phyloP scores from a whole-genome alignment of 2,329 filamentous ascomycete species.

The Pseudopyricularia cyperi region DNA sequence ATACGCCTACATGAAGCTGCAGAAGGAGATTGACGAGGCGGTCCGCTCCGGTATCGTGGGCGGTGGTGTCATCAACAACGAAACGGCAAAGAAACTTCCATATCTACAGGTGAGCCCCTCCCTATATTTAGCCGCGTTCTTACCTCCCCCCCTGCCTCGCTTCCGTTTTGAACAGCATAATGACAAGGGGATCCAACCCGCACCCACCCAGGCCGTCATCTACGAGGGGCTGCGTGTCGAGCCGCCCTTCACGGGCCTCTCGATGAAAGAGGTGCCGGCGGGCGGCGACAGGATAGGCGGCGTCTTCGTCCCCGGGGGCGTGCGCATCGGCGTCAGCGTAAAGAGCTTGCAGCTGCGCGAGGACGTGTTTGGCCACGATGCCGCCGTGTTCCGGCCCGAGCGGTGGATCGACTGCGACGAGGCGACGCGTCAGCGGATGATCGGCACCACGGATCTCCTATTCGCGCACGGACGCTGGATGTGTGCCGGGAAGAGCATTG shows the following conservation, averaged over 20 bases:
- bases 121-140: background rate
- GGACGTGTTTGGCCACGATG: slow-evolving; percentile 5
- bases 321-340: slow-evolving; percentile 9
- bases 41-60: slow-evolving; percentile 12
- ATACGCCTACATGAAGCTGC: slow-evolving; percentile 26
- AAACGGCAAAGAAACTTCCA: slow-evolving; percentile 15
- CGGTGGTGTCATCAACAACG: slow-evolving; percentile 15
- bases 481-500: slow-evolving; percentile 28
- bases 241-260: slow-evolving; percentile 8
- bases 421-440: slow-evolving; percentile 1
- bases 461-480: slow-evolving; percentile 25
- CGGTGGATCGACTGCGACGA: slow-evolving; percentile 1
- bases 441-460: slow-evolving; percentile 14
- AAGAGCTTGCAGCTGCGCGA: slow-evolving; percentile 4
- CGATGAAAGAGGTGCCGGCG: slow-evolving; percentile 10
- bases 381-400: slow-evolving; percentile 4
- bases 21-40: slow-evolving; percentile 28
- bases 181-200: background rate
- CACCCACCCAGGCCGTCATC: slow-evolving; percentile 10
- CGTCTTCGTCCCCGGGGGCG: slow-evolving; percentile 16
- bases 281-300: slow-evolving; percentile 16
- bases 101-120: slow-evolving; percentile 9
- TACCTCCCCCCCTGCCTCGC: background rate
- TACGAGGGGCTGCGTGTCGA: slow-evolving; percentile 11
- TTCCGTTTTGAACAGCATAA: background rate